A percentile compares a stretch with the other conserved stretches of the same genome.
Conservation (phyloP, 78 protist species). For the Dictyostelium firmibasis region DNA sequence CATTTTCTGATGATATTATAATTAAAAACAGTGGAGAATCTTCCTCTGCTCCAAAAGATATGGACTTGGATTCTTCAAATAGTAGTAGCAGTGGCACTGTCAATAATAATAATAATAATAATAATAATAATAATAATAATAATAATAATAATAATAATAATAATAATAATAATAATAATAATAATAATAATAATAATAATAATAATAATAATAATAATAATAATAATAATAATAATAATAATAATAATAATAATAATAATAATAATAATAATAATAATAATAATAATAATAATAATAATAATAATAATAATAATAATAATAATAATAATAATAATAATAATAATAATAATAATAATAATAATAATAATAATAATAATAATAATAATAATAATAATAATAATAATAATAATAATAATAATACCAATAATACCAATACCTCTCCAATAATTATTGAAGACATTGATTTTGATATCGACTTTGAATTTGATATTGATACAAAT, state of each 20-base stretch:
- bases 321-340: background rate
- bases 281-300: background rate
- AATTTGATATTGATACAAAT: background rate
- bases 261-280: background rate
- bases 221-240: no score
- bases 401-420: background rate
- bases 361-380: background rate
- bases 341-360: background rate
- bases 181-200: background rate
- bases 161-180: background rate
- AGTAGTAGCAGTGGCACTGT: background rate
- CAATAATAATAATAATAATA: background rate
- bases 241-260: background rate
- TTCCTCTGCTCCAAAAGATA: background rate
- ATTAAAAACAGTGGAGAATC: background rate
- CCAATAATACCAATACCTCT: background rate
- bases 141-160: conserved; percentile 8
- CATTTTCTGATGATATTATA: background rate
- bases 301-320: background rate
- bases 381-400: background rate
- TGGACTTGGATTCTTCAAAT: background rate
- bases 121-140: conserved; percentile 5
- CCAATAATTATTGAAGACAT: background rate
- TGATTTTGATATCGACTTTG: background rate
- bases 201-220: background rate